Evolutionary conservation across 495 filamentous ascomycete genomes (phyloP).

Genomic region (Hypoxylon crocopeplum): DNA sequence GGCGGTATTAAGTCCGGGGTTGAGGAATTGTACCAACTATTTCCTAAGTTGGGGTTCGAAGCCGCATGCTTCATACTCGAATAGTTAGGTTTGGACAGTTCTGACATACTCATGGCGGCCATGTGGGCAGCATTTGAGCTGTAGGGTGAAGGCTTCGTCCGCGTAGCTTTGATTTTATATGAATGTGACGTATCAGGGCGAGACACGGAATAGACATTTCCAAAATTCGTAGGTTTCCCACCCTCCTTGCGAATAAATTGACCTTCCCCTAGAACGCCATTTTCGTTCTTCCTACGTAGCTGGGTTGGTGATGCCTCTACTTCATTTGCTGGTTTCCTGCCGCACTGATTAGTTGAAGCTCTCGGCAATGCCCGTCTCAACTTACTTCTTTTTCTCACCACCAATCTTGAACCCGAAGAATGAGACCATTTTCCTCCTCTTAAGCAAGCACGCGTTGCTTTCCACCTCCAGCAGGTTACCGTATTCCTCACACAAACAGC

Average conservation of each 20-base stretch:
- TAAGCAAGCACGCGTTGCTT: slow-evolving; percentile 11
- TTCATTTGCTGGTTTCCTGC: slow-evolving; percentile 45
- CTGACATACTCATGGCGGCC: slow-evolving; percentile 48
- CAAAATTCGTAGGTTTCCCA: slow-evolving; percentile 24
- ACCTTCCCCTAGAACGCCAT: slow-evolving; percentile 40
- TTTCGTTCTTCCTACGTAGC: slow-evolving; percentile 39
- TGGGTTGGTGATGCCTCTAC: slow-evolving; percentile 30
- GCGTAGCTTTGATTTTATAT: slow-evolving; percentile 31
- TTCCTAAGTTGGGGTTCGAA: slow-evolving; percentile 49
- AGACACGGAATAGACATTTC: slow-evolving; percentile 41
- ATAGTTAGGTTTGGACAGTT: slow-evolving; percentile 39
- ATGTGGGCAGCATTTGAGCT: slow-evolving; percentile 40
- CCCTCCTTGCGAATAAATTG: slow-evolving; percentile 38
- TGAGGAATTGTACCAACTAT: slow-evolving; percentile 37
- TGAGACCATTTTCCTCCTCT: slow-evolving; percentile 52
- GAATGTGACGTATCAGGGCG: slow-evolving; percentile 43
- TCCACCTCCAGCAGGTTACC: slow-evolving; percentile 23
- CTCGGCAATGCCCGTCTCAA: slow-evolving; percentile 12
- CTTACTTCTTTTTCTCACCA: slow-evolving; percentile 58
- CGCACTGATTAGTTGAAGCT: slow-evolving; percentile 20
- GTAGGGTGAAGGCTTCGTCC: slow-evolving; percentile 38
- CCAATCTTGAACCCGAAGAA: slow-evolving; percentile 58
- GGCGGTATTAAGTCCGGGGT: slow-evolving; percentile 39
- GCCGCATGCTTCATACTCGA: slow-evolving; percentile 42
- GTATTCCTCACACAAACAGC: slow-evolving; percentile 4